Conservation (phyloP, 192 early-diverging fungal genomes). For the Coemansia erecta region DNA sequence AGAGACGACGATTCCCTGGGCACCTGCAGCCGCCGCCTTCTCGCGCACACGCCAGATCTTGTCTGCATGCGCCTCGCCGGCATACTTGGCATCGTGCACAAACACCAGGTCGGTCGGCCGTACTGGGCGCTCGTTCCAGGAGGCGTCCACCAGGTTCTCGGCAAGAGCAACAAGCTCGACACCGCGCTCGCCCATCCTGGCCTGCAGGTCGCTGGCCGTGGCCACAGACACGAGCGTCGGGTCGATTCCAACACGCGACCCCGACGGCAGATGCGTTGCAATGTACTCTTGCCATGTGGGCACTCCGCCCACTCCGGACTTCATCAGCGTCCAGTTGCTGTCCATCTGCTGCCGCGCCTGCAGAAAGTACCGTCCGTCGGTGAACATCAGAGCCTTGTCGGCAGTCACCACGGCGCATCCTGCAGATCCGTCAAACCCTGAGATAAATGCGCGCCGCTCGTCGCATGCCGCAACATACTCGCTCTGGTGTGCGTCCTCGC, state of each 20-base stretch:
- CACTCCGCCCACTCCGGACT: constrained; percentile 81
- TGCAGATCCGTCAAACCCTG: constrained; percentile 97
- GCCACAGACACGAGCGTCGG: constrained; percentile 77
- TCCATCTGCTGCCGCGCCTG: constrained; percentile 93
- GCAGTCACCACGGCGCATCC: constrained; percentile 85
- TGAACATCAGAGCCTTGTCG: constrained; percentile 84
- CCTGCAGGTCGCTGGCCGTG: constrained; percentile 59
- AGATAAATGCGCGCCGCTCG: constrained; percentile 85
- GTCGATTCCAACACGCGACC: constrained; percentile 89
- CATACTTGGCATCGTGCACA: constrained; percentile 68
- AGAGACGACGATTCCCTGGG: constrained; percentile 76
- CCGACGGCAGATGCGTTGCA: constrained; percentile 62
- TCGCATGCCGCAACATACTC: constrained; percentile 94
- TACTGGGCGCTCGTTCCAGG: constrained; percentile 76
- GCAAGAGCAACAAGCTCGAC: constrained; percentile 65
- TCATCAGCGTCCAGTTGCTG: constrained; percentile 92
- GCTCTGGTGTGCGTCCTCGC: constrained; percentile 97
- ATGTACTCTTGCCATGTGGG: constrained; percentile 91
- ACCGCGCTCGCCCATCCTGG: constrained; percentile 55
- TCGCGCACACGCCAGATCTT: constrained; percentile 75
- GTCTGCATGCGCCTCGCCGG: constrained; percentile 59
- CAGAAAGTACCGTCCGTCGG: constrained; percentile 97
- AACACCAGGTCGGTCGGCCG: constrained; percentile 65
- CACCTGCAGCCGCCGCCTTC: constrained; percentile 60
- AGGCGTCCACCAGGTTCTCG: constrained; percentile 82